Percentiles rank a stretch among this genome's conserved stretches.
phyloP scores from a whole-genome alignment of 2,329 filamentous ascomycete species.

The Botrytis pseudocinerea region DNA sequence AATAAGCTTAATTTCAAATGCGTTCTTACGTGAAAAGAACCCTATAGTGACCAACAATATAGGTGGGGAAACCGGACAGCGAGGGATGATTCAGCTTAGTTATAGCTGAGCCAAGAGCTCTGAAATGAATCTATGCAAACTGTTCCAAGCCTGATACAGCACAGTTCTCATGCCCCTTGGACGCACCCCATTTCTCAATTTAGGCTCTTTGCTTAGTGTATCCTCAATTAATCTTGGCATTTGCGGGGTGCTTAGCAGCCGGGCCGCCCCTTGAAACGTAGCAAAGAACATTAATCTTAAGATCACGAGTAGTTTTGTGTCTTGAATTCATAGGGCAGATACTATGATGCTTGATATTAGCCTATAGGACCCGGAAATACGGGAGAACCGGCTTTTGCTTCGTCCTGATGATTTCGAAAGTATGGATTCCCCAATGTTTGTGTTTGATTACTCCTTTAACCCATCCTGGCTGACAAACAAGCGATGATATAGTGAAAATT shows the following conservation, averaged over 20 bases:
- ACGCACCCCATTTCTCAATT: not conserved
- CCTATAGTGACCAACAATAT: not conserved
- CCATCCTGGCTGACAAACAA: conserved; percentile 4
- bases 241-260: conserved; percentile 12
- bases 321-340: not conserved
- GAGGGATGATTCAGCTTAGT: not conserved
- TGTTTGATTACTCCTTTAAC: not conserved
- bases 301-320: not conserved
- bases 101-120: not conserved
- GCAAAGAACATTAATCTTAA: not conserved
- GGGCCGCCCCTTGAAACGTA: not conserved
- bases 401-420: not conserved
- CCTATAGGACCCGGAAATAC: not conserved
- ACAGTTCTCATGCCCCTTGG: not conserved
- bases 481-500: not conserved
- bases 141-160: not conserved
- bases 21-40: not conserved
- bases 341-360: not conserved
- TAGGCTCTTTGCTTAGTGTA: conserved; percentile 6
- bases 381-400: not conserved
- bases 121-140: not conserved
- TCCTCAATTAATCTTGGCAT: conserved; percentile 3
- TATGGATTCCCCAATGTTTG: not conserved
- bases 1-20: not conserved
- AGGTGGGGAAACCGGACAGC: not conserved